phyloP scores from a whole-genome alignment of 2,329 filamentous ascomycete genomes.

The Blastomyces percursus region DNA sequence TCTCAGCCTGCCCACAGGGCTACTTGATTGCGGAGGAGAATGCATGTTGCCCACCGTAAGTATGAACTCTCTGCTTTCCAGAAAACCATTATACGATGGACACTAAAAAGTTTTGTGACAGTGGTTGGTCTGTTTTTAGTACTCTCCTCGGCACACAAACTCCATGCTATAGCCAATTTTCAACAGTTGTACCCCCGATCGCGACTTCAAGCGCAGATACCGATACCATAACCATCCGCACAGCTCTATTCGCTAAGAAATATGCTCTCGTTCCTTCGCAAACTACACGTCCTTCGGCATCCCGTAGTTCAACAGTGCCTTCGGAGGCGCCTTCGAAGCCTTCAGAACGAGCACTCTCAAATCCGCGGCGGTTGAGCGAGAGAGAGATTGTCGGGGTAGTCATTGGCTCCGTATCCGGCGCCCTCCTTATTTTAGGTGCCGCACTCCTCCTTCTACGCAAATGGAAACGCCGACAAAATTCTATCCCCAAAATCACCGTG shows the following conservation, averaged over 20 bases:
- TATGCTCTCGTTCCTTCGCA: constrained; percentile 15
- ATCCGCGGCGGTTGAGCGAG: constrained; percentile 9
- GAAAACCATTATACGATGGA: not conserved
- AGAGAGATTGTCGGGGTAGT: constrained; percentile 20
- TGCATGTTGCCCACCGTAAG: constrained; percentile 18
- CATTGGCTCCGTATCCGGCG: constrained; percentile 12
- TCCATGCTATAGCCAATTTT: constrained; percentile 19
- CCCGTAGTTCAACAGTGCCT: not conserved
- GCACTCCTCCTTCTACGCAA: not conserved
- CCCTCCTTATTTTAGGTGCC: constrained; percentile 8
- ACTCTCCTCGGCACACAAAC: constrained; percentile 19
- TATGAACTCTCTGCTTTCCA: not conserved
- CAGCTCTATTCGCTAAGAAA: constrained; percentile 19
- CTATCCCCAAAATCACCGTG: not conserved
- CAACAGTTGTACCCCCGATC: constrained; percentile 14
- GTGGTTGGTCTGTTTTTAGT: constrained; percentile 17
- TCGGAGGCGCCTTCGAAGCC: not conserved
- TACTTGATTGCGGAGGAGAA: constrained; percentile 14
- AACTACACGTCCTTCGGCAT: not conserved
- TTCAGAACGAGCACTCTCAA: not conserved
- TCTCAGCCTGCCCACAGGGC: constrained; percentile 16
- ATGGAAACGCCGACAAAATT: not conserved
- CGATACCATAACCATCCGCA: constrained; percentile 15
- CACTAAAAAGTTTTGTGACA: not conserved
- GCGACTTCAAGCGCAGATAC: constrained; percentile 16